Conservation (phyloP, 2,329 filamentous ascomycete species). For the Sordariomycetes sp. region DNA sequence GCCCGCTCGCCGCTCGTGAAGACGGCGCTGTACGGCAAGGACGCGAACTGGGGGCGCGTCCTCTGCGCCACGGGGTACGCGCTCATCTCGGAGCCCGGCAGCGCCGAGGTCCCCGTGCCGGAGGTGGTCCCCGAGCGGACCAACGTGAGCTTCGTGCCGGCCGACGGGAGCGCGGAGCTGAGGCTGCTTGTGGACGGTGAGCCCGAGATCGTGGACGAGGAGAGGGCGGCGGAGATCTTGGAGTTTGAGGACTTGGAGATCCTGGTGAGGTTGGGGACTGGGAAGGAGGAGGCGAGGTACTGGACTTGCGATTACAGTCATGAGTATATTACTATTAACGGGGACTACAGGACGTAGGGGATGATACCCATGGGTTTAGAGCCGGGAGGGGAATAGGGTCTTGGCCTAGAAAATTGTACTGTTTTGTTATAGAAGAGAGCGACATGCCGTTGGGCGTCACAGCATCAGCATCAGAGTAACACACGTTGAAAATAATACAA, state of each 20-base stretch:
- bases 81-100: conserved; percentile 47
- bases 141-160: conserved; percentile 68
- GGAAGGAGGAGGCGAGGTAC: conserved; percentile 57
- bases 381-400: neutral
- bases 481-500: neutral
- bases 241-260: conserved; percentile 73
- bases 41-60: conserved; percentile 98
- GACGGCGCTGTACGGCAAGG: conserved; percentile 91
- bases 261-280: conserved; percentile 60
- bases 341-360: conserved; percentile 51
- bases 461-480: neutral
- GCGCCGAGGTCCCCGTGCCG: conserved; percentile 45
- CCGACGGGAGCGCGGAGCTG: conserved; percentile 66
- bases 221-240: conserved; percentile 65
- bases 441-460: neutral
- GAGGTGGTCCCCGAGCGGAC: conserved; percentile 60
- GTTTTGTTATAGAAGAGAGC: neutral
- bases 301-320: conserved; percentile 86
- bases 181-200: conserved; percentile 70
- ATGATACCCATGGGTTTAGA: neutral
- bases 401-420: neutral
- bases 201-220: conserved; percentile 70
- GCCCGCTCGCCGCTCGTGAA: conserved; percentile 90
- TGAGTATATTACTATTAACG: conserved; percentile 64
- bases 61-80: conserved; percentile 87